Base-by-base conservation (phyloP, 192 early-diverging fungal species). In the Linnemannia hyalina region DNA sequence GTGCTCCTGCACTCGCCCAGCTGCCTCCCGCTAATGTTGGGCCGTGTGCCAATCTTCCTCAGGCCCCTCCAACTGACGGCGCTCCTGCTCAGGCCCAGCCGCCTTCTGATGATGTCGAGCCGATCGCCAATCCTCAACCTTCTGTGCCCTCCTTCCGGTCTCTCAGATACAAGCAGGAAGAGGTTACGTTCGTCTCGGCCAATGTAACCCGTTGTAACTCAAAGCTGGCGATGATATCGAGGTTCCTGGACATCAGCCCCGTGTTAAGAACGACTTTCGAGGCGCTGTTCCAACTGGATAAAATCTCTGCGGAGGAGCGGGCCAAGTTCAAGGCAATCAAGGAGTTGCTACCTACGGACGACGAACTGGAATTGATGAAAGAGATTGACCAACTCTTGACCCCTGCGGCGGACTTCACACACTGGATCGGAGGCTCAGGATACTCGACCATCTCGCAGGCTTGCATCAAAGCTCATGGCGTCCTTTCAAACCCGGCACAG, bases 401-500 rank as follows among this genome's bases (percentile, higher is more conserved):
- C 22, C 70, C 70, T 40, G 70, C 70, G n/a, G 70, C 70, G 42
- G 42, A 72, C 23, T 72, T 72, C 70, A 72, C 70, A 40, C 70
- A 72, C 23, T 72, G 70, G 70, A 40, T 40, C 22, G 70, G 70
- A 46, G 41, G 38, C 40, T n/a, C 36, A 26, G 38, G 70, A 40
- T 26, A 72, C 35, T 44, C 70, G 41, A 72, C 70, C 36, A 72
- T 72, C 18, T 38, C 70, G 41, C 38, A 72, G 38, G 41, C 38
- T 72, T 72, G 35, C 38, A 32, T 40, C 41, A 10, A 40, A 72
- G 42, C 38, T 40, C 42, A 72, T 40, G 23, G 54, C 4, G 54
- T 55, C 54, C 54, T 55, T 55, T 55, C 54, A 55, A 55, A 55
- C 54, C 54, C 20, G 54, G 20, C 11, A 55, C 54, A 55, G 54